These are phyloP conservation scores for Exophiala sideris DNA, from an alignment of 2,329 filamentous ascomycete genomes.

Conservation along the genomic window DNA sequence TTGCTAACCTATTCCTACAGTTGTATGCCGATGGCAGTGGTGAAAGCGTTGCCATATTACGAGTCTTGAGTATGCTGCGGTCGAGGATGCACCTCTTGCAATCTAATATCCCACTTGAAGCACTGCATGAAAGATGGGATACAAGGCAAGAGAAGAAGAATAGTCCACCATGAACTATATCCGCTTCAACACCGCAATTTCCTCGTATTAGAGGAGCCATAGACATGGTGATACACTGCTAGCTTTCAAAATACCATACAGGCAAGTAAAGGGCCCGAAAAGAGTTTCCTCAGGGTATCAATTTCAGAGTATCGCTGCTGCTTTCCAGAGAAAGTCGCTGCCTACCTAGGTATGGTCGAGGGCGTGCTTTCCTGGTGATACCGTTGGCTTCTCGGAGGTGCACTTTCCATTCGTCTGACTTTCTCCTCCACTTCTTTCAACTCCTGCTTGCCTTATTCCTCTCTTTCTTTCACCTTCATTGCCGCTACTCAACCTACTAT, in stretches of 20 bases:
- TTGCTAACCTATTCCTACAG: constrained; percentile 34
- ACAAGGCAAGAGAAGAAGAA: constrained; percentile 65
- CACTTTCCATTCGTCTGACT: too few relatives aligned
- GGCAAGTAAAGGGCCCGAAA: too few relatives aligned
- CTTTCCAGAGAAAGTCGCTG: too few relatives aligned
- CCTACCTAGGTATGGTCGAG: too few relatives aligned
- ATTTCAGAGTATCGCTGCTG: too few relatives aligned
- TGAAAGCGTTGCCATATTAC: constrained; percentile 45
- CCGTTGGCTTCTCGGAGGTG: too few relatives aligned
- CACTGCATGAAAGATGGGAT: constrained; percentile 58
- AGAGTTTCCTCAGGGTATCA: too few relatives aligned
- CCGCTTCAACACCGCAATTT: constrained; percentile 35
- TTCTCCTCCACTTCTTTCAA: background rate
- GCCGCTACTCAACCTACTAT: background rate
- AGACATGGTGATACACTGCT: constrained; percentile 39
- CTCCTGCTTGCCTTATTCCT: background rate
- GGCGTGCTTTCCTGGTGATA: too few relatives aligned
- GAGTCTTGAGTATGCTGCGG: constrained; percentile 12
- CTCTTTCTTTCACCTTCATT: background rate
- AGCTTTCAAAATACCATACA: too few relatives aligned
- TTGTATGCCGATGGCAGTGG: constrained; percentile 70
- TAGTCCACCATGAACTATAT: constrained; percentile 24
- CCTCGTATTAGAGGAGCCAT: constrained; percentile 35
- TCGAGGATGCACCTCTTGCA: constrained; percentile 52
- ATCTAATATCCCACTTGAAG: constrained; percentile 66